Percentiles rank a stretch among this genome's conserved stretches.
phyloP scores from a whole-genome alignment of 192 early-diverging fungal species.

The Gonapodya prolifera region DNA sequence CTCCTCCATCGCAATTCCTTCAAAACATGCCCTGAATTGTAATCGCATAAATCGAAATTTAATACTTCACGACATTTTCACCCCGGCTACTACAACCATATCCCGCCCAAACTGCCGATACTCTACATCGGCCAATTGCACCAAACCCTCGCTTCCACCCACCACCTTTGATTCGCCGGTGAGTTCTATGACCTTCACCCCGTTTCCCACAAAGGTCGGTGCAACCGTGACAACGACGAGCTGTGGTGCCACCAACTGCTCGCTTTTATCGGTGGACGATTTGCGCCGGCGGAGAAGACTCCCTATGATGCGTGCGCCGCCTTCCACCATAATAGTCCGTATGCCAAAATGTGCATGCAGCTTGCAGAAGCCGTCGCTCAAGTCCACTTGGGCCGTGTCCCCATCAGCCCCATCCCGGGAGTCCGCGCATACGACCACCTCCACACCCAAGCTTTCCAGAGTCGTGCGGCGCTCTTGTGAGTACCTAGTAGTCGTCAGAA shows the following conservation, averaged over 20 bases:
- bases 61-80: neutral
- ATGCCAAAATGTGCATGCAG: slow-evolving; percentile 18
- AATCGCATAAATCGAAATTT: neutral
- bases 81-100: slow-evolving; percentile 29
- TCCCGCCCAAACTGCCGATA: slow-evolving; percentile 40
- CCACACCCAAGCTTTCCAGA: neutral
- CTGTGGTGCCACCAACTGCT: no score
- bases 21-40: neutral
- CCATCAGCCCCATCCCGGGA: slow-evolving; percentile 33
- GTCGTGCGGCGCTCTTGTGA: slow-evolving; percentile 8
- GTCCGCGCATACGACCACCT: neutral
- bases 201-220: slow-evolving; percentile 49
- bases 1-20: neutral
- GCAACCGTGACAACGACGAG: slow-evolving; percentile 57
- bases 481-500: slow-evolving; percentile 28
- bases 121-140: slow-evolving; percentile 8
- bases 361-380: neutral
- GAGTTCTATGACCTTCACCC: slow-evolving; percentile 34
- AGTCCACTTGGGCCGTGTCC: neutral
- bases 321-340: slow-evolving; percentile 72
- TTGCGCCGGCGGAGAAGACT: slow-evolving; percentile 30
- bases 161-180: slow-evolving; percentile 8
- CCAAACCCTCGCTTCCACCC: neutral
- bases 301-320: slow-evolving; percentile 63
- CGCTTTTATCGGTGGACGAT: neutral